A percentile compares a stretch with the other conserved stretches of the same genome.
Conservation (phyloP, 148 eudicot species). For the Euryodendron excelsum region DNA sequence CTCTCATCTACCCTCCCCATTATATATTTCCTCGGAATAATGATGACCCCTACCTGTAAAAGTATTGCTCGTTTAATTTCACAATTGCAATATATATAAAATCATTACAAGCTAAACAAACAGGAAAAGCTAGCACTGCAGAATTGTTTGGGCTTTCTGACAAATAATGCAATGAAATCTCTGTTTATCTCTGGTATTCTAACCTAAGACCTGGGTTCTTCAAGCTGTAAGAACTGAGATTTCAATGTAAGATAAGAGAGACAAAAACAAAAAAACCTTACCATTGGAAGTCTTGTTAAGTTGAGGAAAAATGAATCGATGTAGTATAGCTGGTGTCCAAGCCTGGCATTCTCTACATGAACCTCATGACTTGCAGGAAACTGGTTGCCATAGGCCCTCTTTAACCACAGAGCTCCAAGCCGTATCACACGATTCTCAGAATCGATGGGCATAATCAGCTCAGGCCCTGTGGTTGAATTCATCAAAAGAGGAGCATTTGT, state of each 20-base stretch:
- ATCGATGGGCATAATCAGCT: constrained; percentile 70
- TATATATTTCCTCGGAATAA: constrained; percentile 83
- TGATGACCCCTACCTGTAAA: constrained; percentile 88
- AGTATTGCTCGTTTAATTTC: background rate
- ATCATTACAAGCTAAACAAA: constrained; percentile 6
- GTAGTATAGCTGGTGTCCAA: constrained; percentile 65
- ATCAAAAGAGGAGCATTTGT: constrained; percentile 67
- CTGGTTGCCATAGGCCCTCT: constrained; percentile 44
- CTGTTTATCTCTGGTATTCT: no score
- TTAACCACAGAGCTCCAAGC: constrained; percentile 77
- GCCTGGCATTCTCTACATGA: constrained; percentile 76
- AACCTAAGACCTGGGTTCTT: no score
- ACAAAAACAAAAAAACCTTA: constrained; percentile 19
- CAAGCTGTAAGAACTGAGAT: background rate
- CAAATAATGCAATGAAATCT: no score
- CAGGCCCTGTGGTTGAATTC: constrained; percentile 63
- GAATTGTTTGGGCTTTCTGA: background rate
- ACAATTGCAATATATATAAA: background rate
- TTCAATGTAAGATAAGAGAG: background rate
- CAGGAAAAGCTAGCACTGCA: background rate
- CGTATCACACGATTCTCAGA: constrained; percentile 67
- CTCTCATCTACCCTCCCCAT: constrained; percentile 93
- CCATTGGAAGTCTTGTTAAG: constrained; percentile 94
- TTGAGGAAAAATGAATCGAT: constrained; percentile 89
- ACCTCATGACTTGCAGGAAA: constrained; percentile 59